Evolutionary conservation across 768 basidiomycete genomes (phyloP), one percentile per base, ranked within the genome.

Genomic region (Collybia mongolica): DNA sequence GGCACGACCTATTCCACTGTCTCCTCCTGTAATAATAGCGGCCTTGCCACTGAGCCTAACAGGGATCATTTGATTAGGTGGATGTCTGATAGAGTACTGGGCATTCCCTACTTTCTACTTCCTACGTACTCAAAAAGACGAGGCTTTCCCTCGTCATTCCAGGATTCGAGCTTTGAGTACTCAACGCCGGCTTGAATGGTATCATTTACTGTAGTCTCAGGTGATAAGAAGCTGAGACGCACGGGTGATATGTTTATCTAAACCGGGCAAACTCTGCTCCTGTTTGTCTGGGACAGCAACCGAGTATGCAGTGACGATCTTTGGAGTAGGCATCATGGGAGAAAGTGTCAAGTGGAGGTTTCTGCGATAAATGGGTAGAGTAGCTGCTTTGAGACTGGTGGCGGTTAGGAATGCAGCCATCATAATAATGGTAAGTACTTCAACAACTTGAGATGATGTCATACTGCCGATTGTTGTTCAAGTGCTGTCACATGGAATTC

Each of bases 121-220:
- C 81, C 80, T 38, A 65, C 63, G 64, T 85, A 84, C 59, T 81
- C 76, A 44, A 69, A 62, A 41, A 80, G 67, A 55, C 65, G 72
- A 4, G 79, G 77, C 57, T 77, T 74, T 5, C 82, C 75, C 4
- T 75, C 57, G 39, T 80, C 65, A 56, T 82, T 74, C 82, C 78
- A 75, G 51, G 62, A 56, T 53, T 80, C 80, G 24, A 72, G 60
- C 42, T 66, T 71, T 4, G 70, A 67, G 49, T 76, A 66, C 44
- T 70, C 74, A 40, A 71, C 56, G n/a, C 65, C 64, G 37, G 70
- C 60, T 67, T 42, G n/a, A n/a, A 7, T 49, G 35, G 44, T 41
- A n/a, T 32, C n/a, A 28, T 37, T n/a, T n/a, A n/a, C n/a, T n/a
- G n/a, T 1, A 37, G 35, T 2, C 14, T 2, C 47, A 17, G 26